Percentiles rank a stretch among this genome's conserved stretches.
Evolutionary conservation across 2,329 filamentous ascomycete genomes (phyloP).

Genomic region (Calonectria honghensis): DNA sequence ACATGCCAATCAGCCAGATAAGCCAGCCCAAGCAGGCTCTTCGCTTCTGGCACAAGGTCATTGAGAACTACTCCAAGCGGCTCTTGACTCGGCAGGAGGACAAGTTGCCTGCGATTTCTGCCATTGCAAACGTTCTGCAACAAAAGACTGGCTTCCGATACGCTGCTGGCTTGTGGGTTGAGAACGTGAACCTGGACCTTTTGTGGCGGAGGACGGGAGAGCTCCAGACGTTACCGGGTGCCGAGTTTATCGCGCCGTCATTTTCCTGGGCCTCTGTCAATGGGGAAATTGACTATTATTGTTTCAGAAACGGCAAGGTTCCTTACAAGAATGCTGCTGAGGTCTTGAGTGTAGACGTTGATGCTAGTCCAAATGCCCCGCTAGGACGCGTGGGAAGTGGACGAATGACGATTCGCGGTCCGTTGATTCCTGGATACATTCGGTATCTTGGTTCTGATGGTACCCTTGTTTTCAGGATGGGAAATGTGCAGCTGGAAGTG

Average conservation of each 20-base stretch:
- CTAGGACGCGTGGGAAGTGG: constrained; percentile 42
- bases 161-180: constrained; percentile 56
- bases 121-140: constrained; percentile 52
- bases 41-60: constrained; percentile 54
- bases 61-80: constrained; percentile 55
- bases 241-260: constrained; percentile 46
- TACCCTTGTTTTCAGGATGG: constrained; percentile 17
- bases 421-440: constrained; percentile 34
- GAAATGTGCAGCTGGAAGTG: neutral
- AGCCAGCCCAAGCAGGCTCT: constrained; percentile 46
- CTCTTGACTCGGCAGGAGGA: constrained; percentile 50
- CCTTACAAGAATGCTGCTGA: constrained; percentile 41
- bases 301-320: constrained; percentile 47
- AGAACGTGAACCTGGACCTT: constrained; percentile 52
- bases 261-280: constrained; percentile 53
- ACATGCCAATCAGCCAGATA: constrained; percentile 41
- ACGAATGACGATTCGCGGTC: constrained; percentile 37
- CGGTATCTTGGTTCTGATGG: constrained; percentile 21
- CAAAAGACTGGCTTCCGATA: constrained; percentile 51
- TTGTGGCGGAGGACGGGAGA: constrained; percentile 45
- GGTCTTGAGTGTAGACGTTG: constrained; percentile 36
- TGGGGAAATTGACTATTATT: constrained; percentile 52
- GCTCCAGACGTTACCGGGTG: neutral
- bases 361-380: constrained; percentile 36
- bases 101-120: constrained; percentile 57